Evolutionary conservation across 2,329 filamentous ascomycete species (phyloP).

Genomic region (Ophiocordyceps camponoti-rufipedis): DNA sequence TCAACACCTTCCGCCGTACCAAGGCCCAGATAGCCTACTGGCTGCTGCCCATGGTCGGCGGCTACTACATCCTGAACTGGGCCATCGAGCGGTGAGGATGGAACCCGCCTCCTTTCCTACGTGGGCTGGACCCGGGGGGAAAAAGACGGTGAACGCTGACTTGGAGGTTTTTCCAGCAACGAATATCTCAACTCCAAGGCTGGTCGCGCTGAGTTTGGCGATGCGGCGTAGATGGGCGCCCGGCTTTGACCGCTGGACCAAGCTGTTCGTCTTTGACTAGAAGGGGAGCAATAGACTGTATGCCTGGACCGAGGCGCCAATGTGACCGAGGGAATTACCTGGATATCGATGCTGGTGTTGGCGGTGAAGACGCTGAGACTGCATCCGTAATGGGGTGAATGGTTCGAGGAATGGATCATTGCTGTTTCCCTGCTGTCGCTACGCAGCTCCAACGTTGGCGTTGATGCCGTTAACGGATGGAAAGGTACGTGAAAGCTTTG

Average conservation of each 20-base stretch:
- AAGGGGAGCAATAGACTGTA: background rate
- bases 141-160: background rate
- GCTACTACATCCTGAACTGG: constrained; percentile 79
- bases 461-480: too few species aligned
- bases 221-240: constrained; percentile 16
- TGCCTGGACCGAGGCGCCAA: background rate
- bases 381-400: background rate
- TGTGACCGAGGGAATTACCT: background rate
- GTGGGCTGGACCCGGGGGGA: background rate
- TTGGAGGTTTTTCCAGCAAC: constrained; percentile 35
- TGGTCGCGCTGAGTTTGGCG: constrained; percentile 38
- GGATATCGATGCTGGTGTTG: background rate
- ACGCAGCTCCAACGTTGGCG: too few species aligned
- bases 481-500: too few species aligned
- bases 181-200: constrained; percentile 68
- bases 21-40: constrained; percentile 79
- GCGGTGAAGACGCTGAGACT: background rate
- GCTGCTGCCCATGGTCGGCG: constrained; percentile 57
- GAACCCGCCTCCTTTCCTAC: background rate
- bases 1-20: constrained; percentile 87
- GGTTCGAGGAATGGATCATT: too few species aligned
- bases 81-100: constrained; percentile 64
- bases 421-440: too few species aligned
- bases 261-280: background rate
- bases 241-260: background rate